Evolutionary conservation across 1,139 yeast genomes (phyloP).

Genomic region (Zygosaccharomyces sapae): DNA sequence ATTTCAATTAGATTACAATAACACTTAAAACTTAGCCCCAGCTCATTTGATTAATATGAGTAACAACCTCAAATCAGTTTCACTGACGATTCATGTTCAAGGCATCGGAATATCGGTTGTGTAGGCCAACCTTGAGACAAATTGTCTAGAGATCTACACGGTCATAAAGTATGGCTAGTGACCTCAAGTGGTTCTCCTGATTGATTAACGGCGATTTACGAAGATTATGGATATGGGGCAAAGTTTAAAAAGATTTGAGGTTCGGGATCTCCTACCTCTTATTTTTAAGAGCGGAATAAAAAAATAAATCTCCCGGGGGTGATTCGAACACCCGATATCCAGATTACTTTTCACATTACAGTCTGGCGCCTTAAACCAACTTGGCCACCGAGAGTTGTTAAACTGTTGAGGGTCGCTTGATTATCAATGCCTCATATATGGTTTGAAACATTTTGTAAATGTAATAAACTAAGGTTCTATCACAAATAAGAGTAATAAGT

Average conservation of each 20-base stretch:
- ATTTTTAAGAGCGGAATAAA: no score
- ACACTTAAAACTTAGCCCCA: background rate
- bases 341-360: constrained; percentile 10
- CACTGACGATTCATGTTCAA: background rate
- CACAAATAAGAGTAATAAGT: no score
- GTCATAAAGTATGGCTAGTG: background rate
- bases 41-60: background rate
- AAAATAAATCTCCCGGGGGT: constrained; percentile 17
- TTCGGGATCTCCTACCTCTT: background rate
- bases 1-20: background rate
- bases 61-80: constrained; percentile 4
- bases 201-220: background rate
- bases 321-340: constrained; percentile 15
- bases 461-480: no score
- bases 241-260: background rate
- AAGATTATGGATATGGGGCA: background rate
- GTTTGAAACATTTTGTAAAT: no score
- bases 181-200: background rate
- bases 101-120: background rate
- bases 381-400: constrained; percentile 18
- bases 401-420: no score
- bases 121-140: background rate
- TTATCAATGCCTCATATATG: no score
- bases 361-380: constrained; percentile 23
- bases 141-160: background rate